A percentile compares a stretch with the other conserved stretches of the same genome.
phyloP scores from a whole-genome alignment of 2,329 filamentous ascomycete species.

The Diaporthe capsici region DNA sequence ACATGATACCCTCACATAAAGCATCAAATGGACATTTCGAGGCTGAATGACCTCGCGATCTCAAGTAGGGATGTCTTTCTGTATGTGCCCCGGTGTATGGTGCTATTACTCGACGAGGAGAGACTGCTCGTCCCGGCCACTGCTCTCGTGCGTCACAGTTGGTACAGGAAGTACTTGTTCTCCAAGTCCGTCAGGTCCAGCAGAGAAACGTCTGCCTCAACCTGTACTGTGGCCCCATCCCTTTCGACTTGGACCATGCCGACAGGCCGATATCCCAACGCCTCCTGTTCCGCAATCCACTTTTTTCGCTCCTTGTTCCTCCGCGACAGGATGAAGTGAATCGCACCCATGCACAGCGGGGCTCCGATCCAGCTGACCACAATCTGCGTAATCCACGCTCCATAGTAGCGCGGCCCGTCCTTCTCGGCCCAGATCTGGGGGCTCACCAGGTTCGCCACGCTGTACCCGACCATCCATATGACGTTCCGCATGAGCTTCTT shows the following conservation, averaged over 20 bases:
- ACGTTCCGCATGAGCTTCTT: constrained; percentile 52
- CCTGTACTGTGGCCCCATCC: constrained; percentile 47
- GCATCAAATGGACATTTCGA: neutral
- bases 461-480: constrained; percentile 50
- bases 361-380: constrained; percentile 53
- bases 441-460: constrained; percentile 48
- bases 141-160: constrained; percentile 39
- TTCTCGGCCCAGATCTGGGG: constrained; percentile 50
- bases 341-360: constrained; percentile 51
- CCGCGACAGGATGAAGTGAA: constrained; percentile 50
- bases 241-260: constrained; percentile 49
- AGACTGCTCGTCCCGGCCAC: neutral
- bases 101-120: neutral
- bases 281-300: constrained; percentile 48
- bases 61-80: neutral
- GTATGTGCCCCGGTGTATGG: neutral
- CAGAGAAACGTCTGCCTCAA: constrained; percentile 53
- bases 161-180: constrained; percentile 56
- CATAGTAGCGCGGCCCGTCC: constrained; percentile 50
- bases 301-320: constrained; percentile 50
- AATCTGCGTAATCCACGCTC: constrained; percentile 51
- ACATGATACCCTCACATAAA: constrained; percentile 17
- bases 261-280: constrained; percentile 40
- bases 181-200: constrained; percentile 57
- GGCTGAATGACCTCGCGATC: neutral